These are phyloP conservation scores for Grigorovia yakushimaensis DNA, from an alignment of 805 yeast species.

Conservation along the genomic window DNA sequence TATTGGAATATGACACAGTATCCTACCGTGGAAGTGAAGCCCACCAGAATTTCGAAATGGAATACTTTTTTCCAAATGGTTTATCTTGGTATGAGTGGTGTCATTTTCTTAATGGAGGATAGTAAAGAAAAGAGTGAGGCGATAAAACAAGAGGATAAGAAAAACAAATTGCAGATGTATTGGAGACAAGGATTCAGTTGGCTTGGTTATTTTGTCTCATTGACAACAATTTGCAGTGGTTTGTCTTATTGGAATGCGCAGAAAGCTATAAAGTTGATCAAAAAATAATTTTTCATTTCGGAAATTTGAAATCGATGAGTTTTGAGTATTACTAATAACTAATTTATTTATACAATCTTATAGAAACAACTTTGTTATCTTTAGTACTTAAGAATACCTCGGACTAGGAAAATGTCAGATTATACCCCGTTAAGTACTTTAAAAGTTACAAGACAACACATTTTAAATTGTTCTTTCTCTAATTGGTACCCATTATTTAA, in stretches of 20 bases:
- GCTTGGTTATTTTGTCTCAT: conserved; percentile 47
- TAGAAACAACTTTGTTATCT: too few species aligned
- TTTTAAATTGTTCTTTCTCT: conserved; percentile 45
- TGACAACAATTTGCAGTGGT: conserved; percentile 73
- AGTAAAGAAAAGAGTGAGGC: conserved; percentile 6
- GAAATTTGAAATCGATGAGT: not conserved
- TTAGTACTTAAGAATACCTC: too few species aligned
- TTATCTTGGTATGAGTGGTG: conserved; percentile 59
- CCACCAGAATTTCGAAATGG: conserved; percentile 74
- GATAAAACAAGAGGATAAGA: conserved; percentile 3
- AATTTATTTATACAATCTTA: too few species aligned
- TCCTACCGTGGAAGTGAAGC: conserved; percentile 82
- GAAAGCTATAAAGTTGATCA: conserved; percentile 40
- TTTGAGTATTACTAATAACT: too few species aligned
- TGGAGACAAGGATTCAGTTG: conserved; percentile 11
- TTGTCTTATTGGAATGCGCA: conserved; percentile 62
- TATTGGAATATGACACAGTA: conserved; percentile 62
- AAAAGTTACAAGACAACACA: conserved; percentile 31
- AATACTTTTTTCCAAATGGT: conserved; percentile 92
- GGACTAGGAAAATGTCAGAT: too few species aligned
- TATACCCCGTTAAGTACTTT: conserved; percentile 18
- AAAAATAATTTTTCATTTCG: not conserved
- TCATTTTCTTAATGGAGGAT: conserved; percentile 18
- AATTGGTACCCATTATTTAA: conserved; percentile 50
- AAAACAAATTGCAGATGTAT: not conserved